phyloP scores from a whole-genome alignment of 1,284 basidiomycete species.

The Puccinia triticina region DNA sequence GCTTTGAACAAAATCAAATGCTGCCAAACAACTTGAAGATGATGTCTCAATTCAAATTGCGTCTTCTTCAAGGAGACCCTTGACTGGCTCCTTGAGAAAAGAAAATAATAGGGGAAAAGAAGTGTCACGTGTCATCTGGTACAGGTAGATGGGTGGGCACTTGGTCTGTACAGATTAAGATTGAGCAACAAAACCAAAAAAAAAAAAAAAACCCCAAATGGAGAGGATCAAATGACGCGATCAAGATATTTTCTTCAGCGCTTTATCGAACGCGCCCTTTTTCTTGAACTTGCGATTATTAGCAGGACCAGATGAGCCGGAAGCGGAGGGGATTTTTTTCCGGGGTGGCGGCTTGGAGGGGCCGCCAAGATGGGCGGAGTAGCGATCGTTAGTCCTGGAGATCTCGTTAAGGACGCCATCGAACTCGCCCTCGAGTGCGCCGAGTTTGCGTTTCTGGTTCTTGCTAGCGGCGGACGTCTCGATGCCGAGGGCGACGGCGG shows the following conservation, averaged over 20 bases:
- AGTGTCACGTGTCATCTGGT: no score
- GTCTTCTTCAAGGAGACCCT: no score
- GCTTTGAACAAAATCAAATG: no score
- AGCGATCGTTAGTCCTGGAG: conserved; percentile 10
- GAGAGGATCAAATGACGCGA: neutral
- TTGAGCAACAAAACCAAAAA: neutral
- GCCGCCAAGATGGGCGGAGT: conserved; percentile 18
- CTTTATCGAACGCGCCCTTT: conserved; percentile 28
- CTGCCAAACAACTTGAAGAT: no score
- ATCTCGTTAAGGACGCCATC: conserved; percentile 37
- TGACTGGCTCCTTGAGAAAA: no score
- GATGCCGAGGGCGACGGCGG: conserved; percentile 82
- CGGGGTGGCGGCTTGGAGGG: neutral
- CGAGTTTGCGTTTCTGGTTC: conserved; percentile 22
- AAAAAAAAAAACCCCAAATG: neutral
- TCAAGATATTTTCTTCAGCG: conserved; percentile 7
- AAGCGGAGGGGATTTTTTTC: neutral
- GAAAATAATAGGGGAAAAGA: no score
- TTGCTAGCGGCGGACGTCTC: conserved; percentile 52
- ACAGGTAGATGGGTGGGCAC: no score
- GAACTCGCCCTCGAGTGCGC: conserved; percentile 48
- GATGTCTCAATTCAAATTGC: no score
- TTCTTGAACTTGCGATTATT: conserved; percentile 15
- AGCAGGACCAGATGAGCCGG: neutral
- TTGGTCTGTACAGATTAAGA: no score